Evolutionary conservation across 2,329 filamentous ascomycete species (phyloP), one percentile per base, ranked within the genome.

Genomic region (Pyrenochaeta sp.): DNA sequence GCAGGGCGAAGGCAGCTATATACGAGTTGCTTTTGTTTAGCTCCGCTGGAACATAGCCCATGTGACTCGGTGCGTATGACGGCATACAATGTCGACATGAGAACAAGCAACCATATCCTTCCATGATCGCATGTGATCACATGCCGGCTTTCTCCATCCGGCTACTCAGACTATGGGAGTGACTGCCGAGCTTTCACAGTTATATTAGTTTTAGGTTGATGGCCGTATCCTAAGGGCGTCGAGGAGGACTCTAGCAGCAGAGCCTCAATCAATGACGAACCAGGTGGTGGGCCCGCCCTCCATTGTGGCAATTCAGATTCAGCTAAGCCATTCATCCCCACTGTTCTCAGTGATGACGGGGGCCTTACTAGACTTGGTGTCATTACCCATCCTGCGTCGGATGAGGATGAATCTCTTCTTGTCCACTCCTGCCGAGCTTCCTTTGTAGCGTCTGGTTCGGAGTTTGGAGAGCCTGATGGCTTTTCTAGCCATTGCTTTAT

Each of bases 231-330:
- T 15, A 30, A 29, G 27, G 39, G 39, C 27, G 39, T 42, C 7
- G 39, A 42, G 15, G 39, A 11, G 4, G 42, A 66, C 78, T 18
- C 43, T 54, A 10, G 64, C 67, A 4, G 51, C 46, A 2, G 52
- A 36, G 27, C 39, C 37, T 43, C 39, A 36, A 49, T 29, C 12
- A 29, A 12, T 10, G 27, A 31, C n/a, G 48, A 51, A 27, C 48
- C 48, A 37, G 48, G 48, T 10, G 20, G 40, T 11, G 48, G 48
- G 18, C 41, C 48, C 10, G 32, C 7, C 10, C 20, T 49, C 40
- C 47, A 44, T 35, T 31, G 17, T n/a, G 45, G 45, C n/a, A 18
- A 5, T n/a, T 7, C 14, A 4, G 40, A 14, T 3, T 20, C 27
- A 15, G 29, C 15, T 33, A 18, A 18, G 6, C 42, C 27, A 11